Evolutionary conservation across 2,329 filamentous ascomycete genomes (phyloP).

Genomic region (Botrytis cinerea): DNA sequence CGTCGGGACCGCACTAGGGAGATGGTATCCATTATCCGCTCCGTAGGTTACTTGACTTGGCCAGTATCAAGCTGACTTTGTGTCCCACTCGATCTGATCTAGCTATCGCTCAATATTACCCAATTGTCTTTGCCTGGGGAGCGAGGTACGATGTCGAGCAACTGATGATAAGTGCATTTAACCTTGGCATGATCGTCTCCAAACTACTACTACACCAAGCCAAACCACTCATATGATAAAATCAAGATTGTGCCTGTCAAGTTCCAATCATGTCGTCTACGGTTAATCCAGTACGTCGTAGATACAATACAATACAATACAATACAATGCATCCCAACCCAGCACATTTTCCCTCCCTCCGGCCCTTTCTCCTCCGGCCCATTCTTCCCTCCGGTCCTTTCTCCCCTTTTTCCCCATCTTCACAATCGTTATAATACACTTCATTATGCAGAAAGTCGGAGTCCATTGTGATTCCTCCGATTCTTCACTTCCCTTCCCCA

Average conservation of each 20-base stretch:
- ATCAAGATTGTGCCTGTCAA: too few species aligned
- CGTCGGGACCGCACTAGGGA: too few species aligned
- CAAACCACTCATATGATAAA: too few species aligned
- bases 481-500: not conserved
- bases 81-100: not conserved
- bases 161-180: not conserved
- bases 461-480: not conserved
- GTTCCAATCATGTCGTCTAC: too few species aligned
- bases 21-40: not conserved
- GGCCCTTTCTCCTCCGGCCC: conserved; percentile 11
- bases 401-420: not conserved
- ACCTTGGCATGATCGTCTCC: not conserved
- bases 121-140: not conserved
- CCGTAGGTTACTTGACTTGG: not conserved
- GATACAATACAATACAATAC: too few species aligned
- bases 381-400: not conserved
- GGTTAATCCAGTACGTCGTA: too few species aligned
- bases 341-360: not conserved
- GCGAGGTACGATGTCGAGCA: not conserved
- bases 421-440: conserved; percentile 5
- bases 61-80: not conserved
- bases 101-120: not conserved
- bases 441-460: conserved; percentile 24
- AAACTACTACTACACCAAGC: not conserved
- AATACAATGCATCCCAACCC: too few species aligned